Percentiles rank a stretch among this genome's conserved stretches.
Evolutionary conservation across 257 asterid genomes (phyloP).

Genomic region (Cinchona pubescens): DNA sequence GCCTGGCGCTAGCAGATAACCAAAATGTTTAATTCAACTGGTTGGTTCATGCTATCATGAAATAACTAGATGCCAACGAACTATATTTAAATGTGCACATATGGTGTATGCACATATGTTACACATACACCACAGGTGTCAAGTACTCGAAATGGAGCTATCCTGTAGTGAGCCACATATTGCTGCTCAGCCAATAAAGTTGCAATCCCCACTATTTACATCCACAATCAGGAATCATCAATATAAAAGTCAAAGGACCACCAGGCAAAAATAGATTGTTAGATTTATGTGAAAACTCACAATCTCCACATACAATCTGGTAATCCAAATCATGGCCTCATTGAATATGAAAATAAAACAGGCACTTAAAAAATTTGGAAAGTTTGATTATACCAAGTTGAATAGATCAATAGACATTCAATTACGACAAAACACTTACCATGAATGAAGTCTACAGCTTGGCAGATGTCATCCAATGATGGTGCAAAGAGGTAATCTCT

Average conservation of each 20-base stretch:
- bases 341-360: not conserved
- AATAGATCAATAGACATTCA: not conserved
- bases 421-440: conserved; percentile 19
- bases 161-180: not conserved
- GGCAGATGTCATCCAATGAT: conserved; percentile 36
- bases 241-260: not conserved
- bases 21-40: not conserved
- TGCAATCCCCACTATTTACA: not conserved
- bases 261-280: not conserved
- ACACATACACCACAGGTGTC: not conserved
- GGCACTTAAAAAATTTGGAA: not conserved
- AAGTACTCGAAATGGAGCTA: not conserved
- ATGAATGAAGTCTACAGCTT: conserved; percentile 45
- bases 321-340: not conserved
- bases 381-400: not conserved
- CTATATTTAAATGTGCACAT: not conserved
- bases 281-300: not conserved
- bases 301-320: not conserved
- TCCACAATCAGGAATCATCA: not conserved
- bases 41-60: not conserved
- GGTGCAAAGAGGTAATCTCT: conserved; percentile 54
- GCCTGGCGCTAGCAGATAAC: not conserved
- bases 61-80: not conserved
- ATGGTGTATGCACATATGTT: not conserved
- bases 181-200: not conserved